Evolutionary conservation across 495 filamentous ascomycete genomes (phyloP), one percentile per base, ranked within the genome.

Genomic region (Geopyxis carbonaria): DNA sequence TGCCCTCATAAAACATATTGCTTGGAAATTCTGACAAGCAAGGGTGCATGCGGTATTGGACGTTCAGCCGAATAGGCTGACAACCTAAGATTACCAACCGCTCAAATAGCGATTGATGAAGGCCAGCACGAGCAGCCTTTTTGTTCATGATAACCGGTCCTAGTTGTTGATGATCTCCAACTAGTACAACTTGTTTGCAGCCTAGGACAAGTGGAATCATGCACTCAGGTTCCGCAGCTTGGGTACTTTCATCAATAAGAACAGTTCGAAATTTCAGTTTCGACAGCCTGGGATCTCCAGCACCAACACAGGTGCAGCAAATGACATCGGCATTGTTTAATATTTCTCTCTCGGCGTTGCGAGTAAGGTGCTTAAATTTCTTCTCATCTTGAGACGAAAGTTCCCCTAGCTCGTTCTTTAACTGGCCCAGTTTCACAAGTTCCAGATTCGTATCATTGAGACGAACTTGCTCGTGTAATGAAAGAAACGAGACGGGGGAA

Each of bases 121-220:
- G 64, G 45, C 89, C 89, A 38, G 89, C 89, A 60, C 94, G 94
- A 46, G 89, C 89, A 2, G 89, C 89, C 60, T 94, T 95, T 71
- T 99, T 99, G 68, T 95, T 95, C 91, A 99, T 99, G 58, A 99
- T 94, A 50, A 99, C 89, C 6, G 89, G 89, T 0, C 89, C 89
- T 42, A 99, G 75, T 59, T 99, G 89, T 58, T 94, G 91, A 60
- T 99, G 91, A 61, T 99, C 89, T 43, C 89, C 89, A 34, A 99
- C 89, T 14, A 99, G 72, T 2, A 99, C 89, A 22, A 93, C 84
- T 56, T 99, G 89, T 65, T 95, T 99, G 66, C 89, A 95, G 22
- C 89, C 91, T 5, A 99, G 67, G 30, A 99, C 89, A 30, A 99
- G 64, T 15, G 89, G 89, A 53, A 99, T 99, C 87, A 95, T 93